phyloP scores from a whole-genome alignment of 805 yeast genomes.

The Nakazawaea populi region DNA sequence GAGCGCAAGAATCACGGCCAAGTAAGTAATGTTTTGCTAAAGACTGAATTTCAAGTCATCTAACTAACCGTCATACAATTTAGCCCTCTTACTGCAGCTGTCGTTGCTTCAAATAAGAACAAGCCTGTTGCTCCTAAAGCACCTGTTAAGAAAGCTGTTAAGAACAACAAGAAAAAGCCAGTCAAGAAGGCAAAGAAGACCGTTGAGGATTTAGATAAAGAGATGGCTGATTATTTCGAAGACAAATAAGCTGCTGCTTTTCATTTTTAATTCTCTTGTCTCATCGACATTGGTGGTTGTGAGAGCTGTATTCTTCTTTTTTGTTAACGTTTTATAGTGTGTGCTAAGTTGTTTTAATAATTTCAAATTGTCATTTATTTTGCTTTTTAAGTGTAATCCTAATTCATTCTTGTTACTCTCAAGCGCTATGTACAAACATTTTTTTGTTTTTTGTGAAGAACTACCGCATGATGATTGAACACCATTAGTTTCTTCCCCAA shows the following conservation, averaged over 20 bases:
- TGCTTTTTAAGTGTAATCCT: background rate
- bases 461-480: no score
- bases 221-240: slow-evolving; percentile 93
- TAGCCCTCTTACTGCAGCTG: slow-evolving; percentile 13
- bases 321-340: background rate
- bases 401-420: background rate
- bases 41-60: no score
- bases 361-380: slow-evolving; percentile 9
- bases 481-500: slow-evolving; percentile 3
- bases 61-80: slow-evolving; percentile 3
- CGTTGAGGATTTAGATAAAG: slow-evolving; percentile 91
- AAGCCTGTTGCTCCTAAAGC: slow-evolving; percentile 36
- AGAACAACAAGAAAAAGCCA: slow-evolving; percentile 27
- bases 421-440: slow-evolving; percentile 1
- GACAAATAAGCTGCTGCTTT: slow-evolving; percentile 20
- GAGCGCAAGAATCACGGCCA: slow-evolving; percentile 65
- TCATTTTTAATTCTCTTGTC: background rate
- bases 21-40: slow-evolving; percentile 16
- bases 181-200: slow-evolving; percentile 61
- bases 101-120: slow-evolving; percentile 45
- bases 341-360: background rate
- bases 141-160: slow-evolving; percentile 18
- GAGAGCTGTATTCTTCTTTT: no score
- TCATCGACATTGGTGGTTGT: no score
- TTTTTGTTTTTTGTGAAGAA: background rate